Evolutionary conservation across 2,329 filamentous ascomycete genomes (phyloP), one percentile per base, ranked within the genome.

Genomic region (Lithohypha guttulata): DNA sequence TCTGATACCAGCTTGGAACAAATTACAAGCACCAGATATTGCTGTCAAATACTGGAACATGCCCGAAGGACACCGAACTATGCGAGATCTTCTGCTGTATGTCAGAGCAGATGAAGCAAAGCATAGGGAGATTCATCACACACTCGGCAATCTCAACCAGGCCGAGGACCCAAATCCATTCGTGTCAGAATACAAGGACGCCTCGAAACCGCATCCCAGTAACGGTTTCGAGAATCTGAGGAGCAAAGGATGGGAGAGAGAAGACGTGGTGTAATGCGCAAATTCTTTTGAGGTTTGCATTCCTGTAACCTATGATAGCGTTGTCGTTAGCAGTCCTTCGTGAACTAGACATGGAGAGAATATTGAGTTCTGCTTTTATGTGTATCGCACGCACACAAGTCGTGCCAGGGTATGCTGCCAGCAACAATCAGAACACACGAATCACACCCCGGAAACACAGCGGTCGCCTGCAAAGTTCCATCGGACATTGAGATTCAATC

Each of bases 71-170:
- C 69, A 81, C 42, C 73, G 79, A 18, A 83, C 77, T 2, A 94
- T 98, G 84, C 75, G 72, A 52, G 85, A 96, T 55, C 62, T 96
- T 45, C 70, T 96, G 37, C 64, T 91, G 35, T 95, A 96, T 58
- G 83, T 95, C 50, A 74, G 87, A 20, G 84, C 82, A n/a, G 83
- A 89, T 55, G 86, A 94, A 61, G 84, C 84, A 3, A 83, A 84
- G 58, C 86, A 93, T 56, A 73, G 91, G 22, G 91, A 94, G 55
- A 89, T 96, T 52, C 96, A 98, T 63, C 91, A 98, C 59, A 96
- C 91, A 0, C 64, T 98, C 28, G 78, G 82, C 36, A 96, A 96
- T 57, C 68, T 98, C 42, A 69, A 93, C 51, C 85, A 91, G 57
- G 77, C 75, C 37, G 70, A 78, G 22, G 91, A 98, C 55, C 87